These are phyloP conservation scores for Cladophialophora immunda DNA, from an alignment of 2,329 filamentous ascomycete genomes.

Conservation along the genomic window DNA sequence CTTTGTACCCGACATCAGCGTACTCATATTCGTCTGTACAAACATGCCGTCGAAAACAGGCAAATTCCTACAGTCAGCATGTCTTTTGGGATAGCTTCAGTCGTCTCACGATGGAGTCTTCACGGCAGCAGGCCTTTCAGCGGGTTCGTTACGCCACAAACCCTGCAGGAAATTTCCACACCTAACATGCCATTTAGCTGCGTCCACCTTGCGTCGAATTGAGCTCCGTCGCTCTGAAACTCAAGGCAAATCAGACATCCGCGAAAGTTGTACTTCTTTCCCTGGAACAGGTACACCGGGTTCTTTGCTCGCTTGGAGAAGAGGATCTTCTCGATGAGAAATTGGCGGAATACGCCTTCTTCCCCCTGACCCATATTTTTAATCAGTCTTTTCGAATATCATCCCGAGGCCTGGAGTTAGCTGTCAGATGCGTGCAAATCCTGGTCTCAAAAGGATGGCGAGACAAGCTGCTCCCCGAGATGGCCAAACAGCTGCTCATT, in stretches of 20 bases:
- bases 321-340: constrained; percentile 72
- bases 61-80: not conserved
- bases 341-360: constrained; percentile 93
- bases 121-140: constrained; percentile 52
- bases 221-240: constrained; percentile 61
- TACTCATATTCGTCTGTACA: too few relatives aligned
- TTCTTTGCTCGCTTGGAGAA: constrained; percentile 51
- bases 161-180: not conserved
- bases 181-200: constrained; percentile 50
- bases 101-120: constrained; percentile 46
- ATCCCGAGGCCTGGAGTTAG: constrained; percentile 73
- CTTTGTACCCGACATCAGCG: not conserved
- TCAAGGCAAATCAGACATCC: constrained; percentile 57
- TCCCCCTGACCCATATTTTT: constrained; percentile 87
- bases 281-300: constrained; percentile 55
- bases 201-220: constrained; percentile 67
- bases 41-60: not conserved
- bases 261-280: constrained; percentile 58
- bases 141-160: constrained; percentile 44
- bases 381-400: constrained; percentile 77
- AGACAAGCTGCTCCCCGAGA: constrained; percentile 70
- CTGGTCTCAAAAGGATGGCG: constrained; percentile 84
- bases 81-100: not conserved
- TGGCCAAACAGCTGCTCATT: constrained; percentile 85
- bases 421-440: constrained; percentile 76